A percentile compares a stretch with the other conserved stretches of the same genome.
phyloP scores from a whole-genome alignment of 2,329 filamentous ascomycete species.

The Scortechinia acanthostroma region DNA sequence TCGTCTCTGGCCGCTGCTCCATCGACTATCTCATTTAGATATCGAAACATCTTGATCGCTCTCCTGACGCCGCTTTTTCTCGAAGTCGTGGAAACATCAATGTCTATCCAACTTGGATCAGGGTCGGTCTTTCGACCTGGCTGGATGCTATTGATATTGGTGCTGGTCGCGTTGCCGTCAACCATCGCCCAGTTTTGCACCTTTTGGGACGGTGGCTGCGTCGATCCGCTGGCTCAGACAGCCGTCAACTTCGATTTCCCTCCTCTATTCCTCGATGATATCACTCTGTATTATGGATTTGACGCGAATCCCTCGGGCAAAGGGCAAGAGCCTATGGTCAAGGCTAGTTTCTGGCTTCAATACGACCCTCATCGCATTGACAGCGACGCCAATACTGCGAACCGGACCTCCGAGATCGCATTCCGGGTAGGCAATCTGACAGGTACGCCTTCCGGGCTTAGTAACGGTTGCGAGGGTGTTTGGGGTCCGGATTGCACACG shows the following conservation, averaged over 20 bases:
- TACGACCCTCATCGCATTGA: slow-evolving; percentile 17
- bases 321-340: slow-evolving; percentile 20
- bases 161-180: slow-evolving; percentile 5
- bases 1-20: neutral
- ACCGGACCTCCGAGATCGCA: slow-evolving; percentile 23
- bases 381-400: slow-evolving; percentile 14
- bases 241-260: slow-evolving; percentile 19
- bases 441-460: slow-evolving; percentile 18
- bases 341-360: slow-evolving; percentile 22
- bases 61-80: too few species aligned
- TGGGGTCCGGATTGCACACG: slow-evolving; percentile 20
- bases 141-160: neutral
- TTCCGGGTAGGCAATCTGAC: slow-evolving; percentile 24
- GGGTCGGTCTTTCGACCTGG: neutral
- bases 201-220: slow-evolving; percentile 21
- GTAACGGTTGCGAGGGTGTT: slow-evolving; percentile 25
- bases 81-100: too few species aligned
- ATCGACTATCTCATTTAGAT: too few species aligned
- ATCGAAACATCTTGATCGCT: too few species aligned
- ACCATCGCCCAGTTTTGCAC: slow-evolving; percentile 19
- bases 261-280: slow-evolving; percentile 19
- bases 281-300: slow-evolving; percentile 22
- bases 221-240: slow-evolving; percentile 25
- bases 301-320: slow-evolving; percentile 18
- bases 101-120: neutral